Conservation (phyloP, 2,329 filamentous ascomycete genomes). For the Botrytis fragariae region DNA sequence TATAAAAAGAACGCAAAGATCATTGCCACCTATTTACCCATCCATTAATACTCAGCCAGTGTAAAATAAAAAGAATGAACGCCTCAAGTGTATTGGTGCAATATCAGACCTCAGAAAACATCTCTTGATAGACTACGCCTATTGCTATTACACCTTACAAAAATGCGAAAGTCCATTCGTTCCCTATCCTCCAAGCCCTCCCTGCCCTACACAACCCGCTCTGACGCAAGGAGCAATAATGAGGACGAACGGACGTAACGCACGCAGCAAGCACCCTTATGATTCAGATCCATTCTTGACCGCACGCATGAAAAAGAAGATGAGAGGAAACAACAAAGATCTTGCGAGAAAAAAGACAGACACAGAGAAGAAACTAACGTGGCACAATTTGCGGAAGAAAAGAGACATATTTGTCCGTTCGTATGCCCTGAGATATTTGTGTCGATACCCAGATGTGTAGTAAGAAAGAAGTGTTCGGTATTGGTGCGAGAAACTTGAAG, state of each 20-base stretch:
- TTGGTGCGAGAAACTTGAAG: constrained; percentile 28
- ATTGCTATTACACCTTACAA: constrained; percentile 43
- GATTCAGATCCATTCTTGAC: constrained; percentile 35
- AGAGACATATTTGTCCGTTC: constrained; percentile 23
- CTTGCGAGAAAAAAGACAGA: constrained; percentile 35
- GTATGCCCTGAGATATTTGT: constrained; percentile 38
- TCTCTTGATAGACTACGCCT: constrained; percentile 39
- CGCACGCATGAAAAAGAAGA: constrained; percentile 33
- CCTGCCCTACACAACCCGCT: constrained; percentile 27
- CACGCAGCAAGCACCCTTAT: constrained; percentile 32
- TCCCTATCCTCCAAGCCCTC: constrained; percentile 33
- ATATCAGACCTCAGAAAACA: constrained; percentile 22
- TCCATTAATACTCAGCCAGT: constrained; percentile 16
- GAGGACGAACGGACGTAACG: constrained; percentile 28
- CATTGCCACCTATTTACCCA: constrained; percentile 12
- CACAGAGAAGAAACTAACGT: constrained; percentile 37
- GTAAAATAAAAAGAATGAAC: constrained; percentile 16
- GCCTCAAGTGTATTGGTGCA: constrained; percentile 16
- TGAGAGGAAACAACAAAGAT: constrained; percentile 35
- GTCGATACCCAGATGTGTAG: constrained; percentile 28
- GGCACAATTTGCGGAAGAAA: constrained; percentile 33
- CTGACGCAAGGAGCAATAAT: constrained; percentile 26
- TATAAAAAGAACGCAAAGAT: background rate
- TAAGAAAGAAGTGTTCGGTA: constrained; percentile 29
- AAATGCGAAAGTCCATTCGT: constrained; percentile 33